Conservation (phyloP, 805 yeast genomes). For the Candida oleophila region DNA sequence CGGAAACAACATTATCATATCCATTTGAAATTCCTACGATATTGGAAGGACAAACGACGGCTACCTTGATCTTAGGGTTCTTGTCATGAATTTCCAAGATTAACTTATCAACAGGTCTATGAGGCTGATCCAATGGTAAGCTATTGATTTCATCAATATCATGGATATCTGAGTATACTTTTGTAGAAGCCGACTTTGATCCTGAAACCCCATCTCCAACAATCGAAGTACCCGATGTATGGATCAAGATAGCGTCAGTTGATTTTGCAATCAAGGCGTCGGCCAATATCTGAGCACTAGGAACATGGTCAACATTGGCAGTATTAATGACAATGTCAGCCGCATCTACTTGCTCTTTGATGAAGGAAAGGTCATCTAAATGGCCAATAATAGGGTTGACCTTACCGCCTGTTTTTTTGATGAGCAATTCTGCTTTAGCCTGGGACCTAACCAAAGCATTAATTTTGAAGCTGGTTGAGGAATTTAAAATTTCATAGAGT, state of each 20-base stretch:
- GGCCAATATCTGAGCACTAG: slow-evolving; percentile 18
- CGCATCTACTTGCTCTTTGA: slow-evolving; percentile 15
- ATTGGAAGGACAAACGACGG: slow-evolving; percentile 32
- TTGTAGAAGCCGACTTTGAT: slow-evolving; percentile 14
- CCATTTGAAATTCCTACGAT: slow-evolving; percentile 34
- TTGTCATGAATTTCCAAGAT: slow-evolving; percentile 23
- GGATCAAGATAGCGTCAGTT: slow-evolving; percentile 24
- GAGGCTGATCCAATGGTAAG: slow-evolving; percentile 26
- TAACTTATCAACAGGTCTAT: slow-evolving; percentile 29
- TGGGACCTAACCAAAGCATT: slow-evolving; percentile 22
- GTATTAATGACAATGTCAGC: slow-evolving; percentile 32
- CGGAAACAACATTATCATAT: slow-evolving; percentile 23
- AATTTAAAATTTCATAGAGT: slow-evolving; percentile 19
- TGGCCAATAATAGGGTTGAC: slow-evolving; percentile 23
- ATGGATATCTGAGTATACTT: slow-evolving; percentile 20
- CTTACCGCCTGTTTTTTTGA: slow-evolving; percentile 10
- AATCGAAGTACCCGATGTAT: slow-evolving; percentile 36
- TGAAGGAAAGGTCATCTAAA: slow-evolving; percentile 15
- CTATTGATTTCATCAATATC: slow-evolving; percentile 25
- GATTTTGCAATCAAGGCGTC: slow-evolving; percentile 18
- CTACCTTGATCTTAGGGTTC: slow-evolving; percentile 29
- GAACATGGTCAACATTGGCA: slow-evolving; percentile 28
- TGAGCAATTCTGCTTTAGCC: slow-evolving; percentile 15
- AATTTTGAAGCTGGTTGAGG: slow-evolving; percentile 13
- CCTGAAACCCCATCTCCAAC: slow-evolving; percentile 19